Base-by-base conservation (phyloP, 208 protist species). In the Endotrypanum monterogeii region DNA sequence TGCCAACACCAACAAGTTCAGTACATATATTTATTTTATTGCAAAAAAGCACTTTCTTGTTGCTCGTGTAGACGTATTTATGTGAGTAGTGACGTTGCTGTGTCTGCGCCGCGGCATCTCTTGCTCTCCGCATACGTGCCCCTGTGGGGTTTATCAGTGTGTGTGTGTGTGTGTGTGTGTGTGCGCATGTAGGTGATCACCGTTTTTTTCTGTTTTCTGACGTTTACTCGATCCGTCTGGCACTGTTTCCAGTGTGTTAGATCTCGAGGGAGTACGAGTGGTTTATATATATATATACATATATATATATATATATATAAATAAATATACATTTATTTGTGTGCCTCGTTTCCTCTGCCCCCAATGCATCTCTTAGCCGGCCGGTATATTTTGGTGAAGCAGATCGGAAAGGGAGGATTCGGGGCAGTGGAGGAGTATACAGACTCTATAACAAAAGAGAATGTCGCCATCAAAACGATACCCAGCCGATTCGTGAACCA, bases 401-500 rank as follows among this genome's bases (percentile, higher is more conserved):
- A 88, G 65, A 90, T 97, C 60, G 95, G 95, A 62, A 87, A 98
- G 66, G 98, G 98, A 32, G 98, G 98, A 28, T 99, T 99, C 71
- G 98, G 98, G 56, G 92, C 98, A 35, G 98, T 99, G 25, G 98
- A 98, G 79, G 97, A 99, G 81, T 99, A 98, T 73, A 68, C 41
- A 46, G 94, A 98, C 70, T 72, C 88, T 35, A 69, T 95, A 25
- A 96, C 85, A 4, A 73, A 76, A 35, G 83, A 89, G 30, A 82
- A 87, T 50, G 95, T 98, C 14, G 96, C 96, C 48, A 83, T 98
- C 67, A 98, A 98, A 65, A 95, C 92, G 0, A 98, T 98, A 39
- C 90, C 86, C 0, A 67, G 93, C 11, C 71, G 84, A 28, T 94
- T 85, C 71, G 90, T 98, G 44, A 90, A 98, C 63, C 89, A 96